A percentile compares a stretch with the other conserved stretches of the same genome.
phyloP scores from a whole-genome alignment of 139 green algal genomes.

The Diplosphaera chodatii region DNA sequence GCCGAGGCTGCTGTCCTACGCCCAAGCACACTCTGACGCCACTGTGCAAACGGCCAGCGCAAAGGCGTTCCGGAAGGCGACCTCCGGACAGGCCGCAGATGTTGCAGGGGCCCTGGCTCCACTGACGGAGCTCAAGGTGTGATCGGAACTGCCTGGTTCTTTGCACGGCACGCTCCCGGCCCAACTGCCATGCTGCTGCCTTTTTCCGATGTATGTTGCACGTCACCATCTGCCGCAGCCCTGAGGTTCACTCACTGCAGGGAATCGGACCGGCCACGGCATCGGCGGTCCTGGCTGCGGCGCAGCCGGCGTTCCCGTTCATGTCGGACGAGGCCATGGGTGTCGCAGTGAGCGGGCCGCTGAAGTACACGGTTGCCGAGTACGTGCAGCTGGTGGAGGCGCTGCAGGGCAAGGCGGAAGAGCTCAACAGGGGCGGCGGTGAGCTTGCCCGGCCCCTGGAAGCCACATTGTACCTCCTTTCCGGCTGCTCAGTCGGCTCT shows the following conservation, averaged over 20 bases:
- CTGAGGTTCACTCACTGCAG: slow-evolving; percentile 8
- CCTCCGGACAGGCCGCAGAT: neutral
- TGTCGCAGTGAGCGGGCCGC: slow-evolving; percentile 13
- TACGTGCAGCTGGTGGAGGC: slow-evolving; percentile 20
- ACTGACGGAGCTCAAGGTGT: slow-evolving; percentile 47
- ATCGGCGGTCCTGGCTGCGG: slow-evolving; percentile 37
- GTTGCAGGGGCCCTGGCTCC: slow-evolving; percentile 26
- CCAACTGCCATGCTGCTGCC: no score
- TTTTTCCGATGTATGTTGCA: neutral
- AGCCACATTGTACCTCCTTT: no score
- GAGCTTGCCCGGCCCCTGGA: no score
- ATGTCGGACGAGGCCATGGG: slow-evolving; percentile 54
- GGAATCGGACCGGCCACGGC: slow-evolving; percentile 65
- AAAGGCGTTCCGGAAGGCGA: neutral
- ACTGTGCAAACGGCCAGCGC: slow-evolving; percentile 11
- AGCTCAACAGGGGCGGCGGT: slow-evolving; percentile 5
- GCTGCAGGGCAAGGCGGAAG: slow-evolving; percentile 17
- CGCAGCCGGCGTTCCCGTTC: slow-evolving; percentile 30
- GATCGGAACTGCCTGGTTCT: no score
- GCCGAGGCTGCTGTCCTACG: slow-evolving; percentile 46
- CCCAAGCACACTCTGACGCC: slow-evolving; percentile 16
- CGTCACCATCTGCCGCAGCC: neutral
- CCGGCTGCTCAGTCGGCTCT: no score
- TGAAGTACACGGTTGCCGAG: slow-evolving; percentile 34
- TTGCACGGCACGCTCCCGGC: neutral